Conservation (phyloP, 2,329 filamentous ascomycete species). For the Talaromyces rugulosus region DNA sequence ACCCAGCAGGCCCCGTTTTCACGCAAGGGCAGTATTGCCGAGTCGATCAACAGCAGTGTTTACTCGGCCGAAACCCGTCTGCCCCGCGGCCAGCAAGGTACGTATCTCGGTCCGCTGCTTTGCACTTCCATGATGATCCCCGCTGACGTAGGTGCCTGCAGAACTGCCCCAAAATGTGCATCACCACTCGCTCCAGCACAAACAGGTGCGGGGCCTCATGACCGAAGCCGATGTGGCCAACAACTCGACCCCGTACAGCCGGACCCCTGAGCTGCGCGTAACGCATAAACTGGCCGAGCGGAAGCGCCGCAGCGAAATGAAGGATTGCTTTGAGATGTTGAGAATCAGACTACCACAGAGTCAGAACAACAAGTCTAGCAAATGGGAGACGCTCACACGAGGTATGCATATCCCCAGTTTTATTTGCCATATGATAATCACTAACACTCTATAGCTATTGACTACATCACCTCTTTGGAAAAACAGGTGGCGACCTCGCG, state of each 20-base stretch:
- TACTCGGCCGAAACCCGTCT: slow-evolving; percentile 47
- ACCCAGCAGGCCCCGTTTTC: slow-evolving; percentile 32
- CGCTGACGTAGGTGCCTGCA: slow-evolving; percentile 16
- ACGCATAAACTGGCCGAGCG: slow-evolving; percentile 49
- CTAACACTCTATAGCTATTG: slow-evolving; percentile 34
- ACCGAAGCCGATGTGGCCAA: slow-evolving; percentile 40
- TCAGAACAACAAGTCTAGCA: slow-evolving; percentile 50
- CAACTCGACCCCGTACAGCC: slow-evolving; percentile 44
- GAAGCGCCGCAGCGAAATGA: slow-evolving; percentile 51
- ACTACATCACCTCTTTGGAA: slow-evolving; percentile 45
- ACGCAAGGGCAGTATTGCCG: slow-evolving; percentile 43
- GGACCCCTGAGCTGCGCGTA: slow-evolving; percentile 47
- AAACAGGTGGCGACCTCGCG: slow-evolving; percentile 33
- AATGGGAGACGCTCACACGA: slow-evolving; percentile 49
- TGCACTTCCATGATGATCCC: background rate
- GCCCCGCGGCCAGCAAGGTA: slow-evolving; percentile 47
- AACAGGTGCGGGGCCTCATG: slow-evolving; percentile 45
- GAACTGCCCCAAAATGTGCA: slow-evolving; percentile 46
- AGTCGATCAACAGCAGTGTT: slow-evolving; percentile 44
- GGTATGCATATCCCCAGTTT: slow-evolving; percentile 24
- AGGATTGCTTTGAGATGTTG: slow-evolving; percentile 47
- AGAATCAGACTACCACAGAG: slow-evolving; percentile 41
- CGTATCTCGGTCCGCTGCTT: slow-evolving; percentile 6
- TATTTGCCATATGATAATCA: background rate
- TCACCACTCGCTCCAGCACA: slow-evolving; percentile 46